phyloP scores from a whole-genome alignment of 306 rosid genomes.

The Lathyrus sativus region DNA sequence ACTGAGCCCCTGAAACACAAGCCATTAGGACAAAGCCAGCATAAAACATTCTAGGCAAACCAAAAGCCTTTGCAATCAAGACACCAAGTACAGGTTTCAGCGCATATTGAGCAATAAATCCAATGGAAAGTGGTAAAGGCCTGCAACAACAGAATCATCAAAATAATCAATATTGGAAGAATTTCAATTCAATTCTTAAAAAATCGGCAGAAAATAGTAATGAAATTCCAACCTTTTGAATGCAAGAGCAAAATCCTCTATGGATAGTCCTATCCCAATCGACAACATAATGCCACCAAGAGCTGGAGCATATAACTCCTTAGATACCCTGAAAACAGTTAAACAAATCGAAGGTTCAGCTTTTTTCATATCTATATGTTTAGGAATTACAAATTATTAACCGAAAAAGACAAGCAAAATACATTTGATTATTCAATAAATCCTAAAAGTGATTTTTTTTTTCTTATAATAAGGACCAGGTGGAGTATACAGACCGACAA shows the following conservation, averaged over 20 bases:
- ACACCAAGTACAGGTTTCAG: slow-evolving; percentile 86
- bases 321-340: slow-evolving; percentile 73
- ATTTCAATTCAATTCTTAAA: slow-evolving; percentile 33
- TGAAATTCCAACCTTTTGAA: slow-evolving; percentile 62
- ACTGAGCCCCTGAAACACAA: slow-evolving; percentile 97
- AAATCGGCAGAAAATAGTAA: neutral
- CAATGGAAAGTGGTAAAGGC: slow-evolving; percentile 82
- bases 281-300: slow-evolving; percentile 99
- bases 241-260: slow-evolving; percentile 91
- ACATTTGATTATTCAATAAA: neutral
- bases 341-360: slow-evolving; percentile 42
- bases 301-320: slow-evolving; percentile 93
- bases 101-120: slow-evolving; percentile 77
- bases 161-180: slow-evolving; percentile 42
- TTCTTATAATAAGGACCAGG: too few relatives aligned
- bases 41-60: slow-evolving; percentile 69
- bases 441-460: too few relatives aligned
- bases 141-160: slow-evolving; percentile 58
- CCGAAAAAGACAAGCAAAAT: slow-evolving; percentile 16
- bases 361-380: slow-evolving; percentile 33
- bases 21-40: slow-evolving; percentile 89
- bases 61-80: slow-evolving; percentile 72
- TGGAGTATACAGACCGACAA: slow-evolving; percentile 1
- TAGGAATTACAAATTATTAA: slow-evolving; percentile 4
- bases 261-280: slow-evolving; percentile 84